Percentiles rank a stretch among this genome's conserved stretches.
These are phyloP conservation scores for Jamesozyma lodderae DNA, from an alignment of 805 yeast species.

Conservation along the genomic window DNA sequence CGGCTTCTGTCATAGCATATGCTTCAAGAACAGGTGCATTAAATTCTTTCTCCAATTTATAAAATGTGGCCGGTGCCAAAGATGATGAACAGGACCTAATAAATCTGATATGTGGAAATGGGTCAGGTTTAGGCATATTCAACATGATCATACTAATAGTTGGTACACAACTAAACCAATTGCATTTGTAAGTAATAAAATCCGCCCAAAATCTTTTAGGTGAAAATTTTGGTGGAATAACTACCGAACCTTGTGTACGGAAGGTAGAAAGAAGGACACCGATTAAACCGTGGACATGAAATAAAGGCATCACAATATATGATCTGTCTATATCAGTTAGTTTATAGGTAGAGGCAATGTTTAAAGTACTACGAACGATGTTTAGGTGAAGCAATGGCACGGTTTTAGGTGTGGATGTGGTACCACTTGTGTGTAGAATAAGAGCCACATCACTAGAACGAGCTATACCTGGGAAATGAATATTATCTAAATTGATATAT, in stretches of 20 bases:
- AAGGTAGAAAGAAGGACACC: slow-evolving; percentile 58
- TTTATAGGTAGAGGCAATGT: slow-evolving; percentile 51
- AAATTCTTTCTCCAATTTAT: slow-evolving; percentile 46
- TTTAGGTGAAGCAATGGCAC: slow-evolving; percentile 63
- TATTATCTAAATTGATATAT: slow-evolving; percentile 23
- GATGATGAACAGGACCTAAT: slow-evolving; percentile 68
- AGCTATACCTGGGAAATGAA: slow-evolving; percentile 35
- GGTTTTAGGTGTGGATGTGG: slow-evolving; percentile 69
- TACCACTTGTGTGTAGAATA: slow-evolving; percentile 65
- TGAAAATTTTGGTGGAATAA: slow-evolving; percentile 55
- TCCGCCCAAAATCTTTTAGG: slow-evolving; percentile 56
- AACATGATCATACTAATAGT: slow-evolving; percentile 63
- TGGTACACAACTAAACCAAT: slow-evolving; percentile 73
- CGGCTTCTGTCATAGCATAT: slow-evolving; percentile 73
- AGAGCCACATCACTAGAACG: slow-evolving; percentile 48
- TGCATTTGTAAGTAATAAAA: slow-evolving; percentile 41
- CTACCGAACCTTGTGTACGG: slow-evolving; percentile 48
- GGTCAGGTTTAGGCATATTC: slow-evolving; percentile 41
- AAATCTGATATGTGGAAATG: slow-evolving; percentile 49
- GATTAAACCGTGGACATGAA: slow-evolving; percentile 68
- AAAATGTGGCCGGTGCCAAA: slow-evolving; percentile 56
- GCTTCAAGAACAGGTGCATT: slow-evolving; percentile 67
- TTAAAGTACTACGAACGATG: slow-evolving; percentile 48
- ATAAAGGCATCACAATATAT: slow-evolving; percentile 66
- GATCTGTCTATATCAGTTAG: slow-evolving; percentile 42